phyloP scores from a whole-genome alignment of 169 alveolate species.

The Ichthyophthirius multifiliis region DNA sequence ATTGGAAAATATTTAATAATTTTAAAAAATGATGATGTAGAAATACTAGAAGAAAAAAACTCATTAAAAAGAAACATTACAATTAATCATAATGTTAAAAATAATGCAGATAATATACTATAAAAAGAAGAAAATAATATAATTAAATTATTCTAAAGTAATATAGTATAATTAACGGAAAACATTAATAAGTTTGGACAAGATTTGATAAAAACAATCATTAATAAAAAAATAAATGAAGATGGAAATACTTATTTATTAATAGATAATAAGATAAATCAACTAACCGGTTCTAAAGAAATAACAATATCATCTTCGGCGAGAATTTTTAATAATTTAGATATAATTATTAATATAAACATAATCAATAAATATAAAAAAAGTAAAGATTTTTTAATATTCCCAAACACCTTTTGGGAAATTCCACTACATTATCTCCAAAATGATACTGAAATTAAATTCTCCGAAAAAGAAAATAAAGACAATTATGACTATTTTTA shows the following conservation, averaged over 20 bases:
- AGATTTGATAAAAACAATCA: slow-evolving; percentile 15
- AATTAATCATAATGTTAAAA: too few relatives aligned
- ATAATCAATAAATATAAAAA: too few relatives aligned
- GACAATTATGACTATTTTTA: background rate
- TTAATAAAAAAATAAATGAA: slow-evolving; percentile 21
- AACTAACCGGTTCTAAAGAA: slow-evolving; percentile 30
- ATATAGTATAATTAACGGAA: background rate
- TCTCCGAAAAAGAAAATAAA: background rate
- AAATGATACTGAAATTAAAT: slow-evolving; percentile 19
- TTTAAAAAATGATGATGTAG: background rate
- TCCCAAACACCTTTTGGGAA: slow-evolving; percentile 9
- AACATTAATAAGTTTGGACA: slow-evolving; percentile 11
- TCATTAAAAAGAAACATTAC: too few relatives aligned
- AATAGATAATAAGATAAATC: slow-evolving; percentile 10
- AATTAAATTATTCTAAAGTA: background rate
- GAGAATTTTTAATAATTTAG: slow-evolving; percentile 23
- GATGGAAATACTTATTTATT: background rate
- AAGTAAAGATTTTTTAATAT: too few relatives aligned
- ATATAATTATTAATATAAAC: too few relatives aligned
- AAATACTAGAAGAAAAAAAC: too few relatives aligned
- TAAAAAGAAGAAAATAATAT: background rate
- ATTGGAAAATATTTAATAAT: background rate
- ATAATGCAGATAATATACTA: background rate
- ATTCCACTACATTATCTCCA: slow-evolving; percentile 26
- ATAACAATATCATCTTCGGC: slow-evolving; percentile 20